Conservation (phyloP, 2,329 filamentous ascomycete species). For the Exophiala mesophila region DNA sequence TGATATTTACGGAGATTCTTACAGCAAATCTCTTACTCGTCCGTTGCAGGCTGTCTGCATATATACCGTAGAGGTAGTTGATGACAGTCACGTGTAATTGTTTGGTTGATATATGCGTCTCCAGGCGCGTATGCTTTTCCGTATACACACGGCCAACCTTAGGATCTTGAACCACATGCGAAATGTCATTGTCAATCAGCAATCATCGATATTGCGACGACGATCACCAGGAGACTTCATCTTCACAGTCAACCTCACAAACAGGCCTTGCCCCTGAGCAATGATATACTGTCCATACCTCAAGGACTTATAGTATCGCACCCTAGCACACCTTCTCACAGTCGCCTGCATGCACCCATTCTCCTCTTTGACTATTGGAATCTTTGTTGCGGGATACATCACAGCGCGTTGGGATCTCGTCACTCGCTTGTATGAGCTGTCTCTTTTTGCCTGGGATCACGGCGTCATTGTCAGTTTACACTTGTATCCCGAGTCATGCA, state of each 20-base stretch:
- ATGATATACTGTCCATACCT: too few species aligned
- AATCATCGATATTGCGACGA: too few species aligned
- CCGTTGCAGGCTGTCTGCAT: background rate
- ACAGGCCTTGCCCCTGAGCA: too few species aligned
- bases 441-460: conserved; percentile 97
- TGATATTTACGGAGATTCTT: background rate
- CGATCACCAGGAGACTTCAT: too few species aligned
- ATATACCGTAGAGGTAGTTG: too few species aligned
- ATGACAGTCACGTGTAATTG: too few species aligned
- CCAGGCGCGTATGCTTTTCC: too few species aligned
- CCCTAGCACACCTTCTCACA: background rate
- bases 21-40: background rate
- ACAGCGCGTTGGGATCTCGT: conserved; percentile 99
- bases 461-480: conserved; percentile 84
- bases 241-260: too few species aligned
- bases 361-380: conserved; percentile 88
- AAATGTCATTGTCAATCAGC: background rate
- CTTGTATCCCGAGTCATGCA: too few species aligned
- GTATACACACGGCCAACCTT: too few species aligned
- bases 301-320: too few species aligned
- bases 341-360: conserved; percentile 78
- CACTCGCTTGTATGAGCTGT: conserved; percentile 92
- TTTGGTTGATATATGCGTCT: too few species aligned
- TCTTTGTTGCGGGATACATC: conserved; percentile 99
- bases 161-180: background rate